Evolutionary conservation across 352 stramenopile genomes (phyloP).

Genomic region (Lagenidium giganteum): DNA sequence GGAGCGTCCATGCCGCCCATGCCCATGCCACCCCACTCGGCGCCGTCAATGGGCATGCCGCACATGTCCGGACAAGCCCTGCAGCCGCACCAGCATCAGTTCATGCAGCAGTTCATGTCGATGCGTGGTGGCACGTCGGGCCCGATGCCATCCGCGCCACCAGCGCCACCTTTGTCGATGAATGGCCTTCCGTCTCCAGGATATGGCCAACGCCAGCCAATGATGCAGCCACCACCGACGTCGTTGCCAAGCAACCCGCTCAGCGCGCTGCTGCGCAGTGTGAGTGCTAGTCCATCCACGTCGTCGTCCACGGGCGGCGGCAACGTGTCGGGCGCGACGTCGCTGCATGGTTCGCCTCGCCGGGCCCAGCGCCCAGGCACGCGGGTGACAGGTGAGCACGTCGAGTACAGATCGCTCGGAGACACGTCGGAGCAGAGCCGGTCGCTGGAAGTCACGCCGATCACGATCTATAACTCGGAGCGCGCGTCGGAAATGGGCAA

Average conservation of each 20-base stretch:
- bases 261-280: conserved; percentile 29
- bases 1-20: too few species aligned
- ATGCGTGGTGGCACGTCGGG: conserved; percentile 23
- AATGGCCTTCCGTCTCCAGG: conserved; percentile 23
- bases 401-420: conserved; percentile 47
- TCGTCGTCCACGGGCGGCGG: conserved; percentile 30
- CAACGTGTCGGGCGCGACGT: conserved; percentile 34
- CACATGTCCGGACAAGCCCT: too few species aligned
- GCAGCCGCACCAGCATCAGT: conserved; percentile 40
- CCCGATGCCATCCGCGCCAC: conserved; percentile 23
- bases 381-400: conserved; percentile 34
- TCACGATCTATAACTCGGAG: conserved; percentile 80
- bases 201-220: too few species aligned
- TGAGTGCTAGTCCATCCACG: too few species aligned
- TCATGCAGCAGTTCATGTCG: conserved; percentile 55
- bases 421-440: conserved; percentile 34
- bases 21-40: too few species aligned
- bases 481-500: conserved; percentile 64
- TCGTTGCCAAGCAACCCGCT: conserved; percentile 14
- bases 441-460: conserved; percentile 78
- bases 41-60: too few species aligned
- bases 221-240: too few species aligned
- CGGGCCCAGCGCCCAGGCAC: conserved; percentile 37
- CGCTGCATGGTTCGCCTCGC: conserved; percentile 34
- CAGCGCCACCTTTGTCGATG: conserved; percentile 25